These are phyloP conservation scores for Ogataea dorogensis DNA, from an alignment of 805 yeast species.

Conservation along the genomic window DNA sequence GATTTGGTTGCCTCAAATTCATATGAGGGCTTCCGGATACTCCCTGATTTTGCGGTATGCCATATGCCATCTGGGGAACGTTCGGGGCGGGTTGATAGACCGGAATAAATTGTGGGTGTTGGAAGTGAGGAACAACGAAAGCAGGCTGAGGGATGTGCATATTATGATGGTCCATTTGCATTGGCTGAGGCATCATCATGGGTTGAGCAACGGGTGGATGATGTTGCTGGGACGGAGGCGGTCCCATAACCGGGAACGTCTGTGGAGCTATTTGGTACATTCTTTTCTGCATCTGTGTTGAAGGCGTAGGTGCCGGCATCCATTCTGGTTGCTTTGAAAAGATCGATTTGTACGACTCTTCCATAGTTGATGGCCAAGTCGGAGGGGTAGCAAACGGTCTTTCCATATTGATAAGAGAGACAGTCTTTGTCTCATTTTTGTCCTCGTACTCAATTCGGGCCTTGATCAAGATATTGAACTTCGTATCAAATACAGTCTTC, in stretches of 20 bases:
- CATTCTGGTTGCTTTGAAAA: constrained; percentile 44
- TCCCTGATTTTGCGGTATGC: constrained; percentile 14
- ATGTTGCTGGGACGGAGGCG: constrained; percentile 19
- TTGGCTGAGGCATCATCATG: constrained; percentile 21
- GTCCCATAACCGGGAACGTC: constrained; percentile 23
- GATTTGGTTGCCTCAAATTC: constrained; percentile 17
- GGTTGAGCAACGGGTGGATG: constrained; percentile 21
- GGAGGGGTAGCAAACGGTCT: constrained; percentile 73
- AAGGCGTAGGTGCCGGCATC: constrained; percentile 22
- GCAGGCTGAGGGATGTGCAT: constrained; percentile 20
- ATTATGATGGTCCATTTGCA: constrained; percentile 22
- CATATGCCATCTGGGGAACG: constrained; percentile 20
- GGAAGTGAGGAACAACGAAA: constrained; percentile 22
- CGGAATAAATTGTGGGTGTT: constrained; percentile 22
- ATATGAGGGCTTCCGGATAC: constrained; percentile 13
- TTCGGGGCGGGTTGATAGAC: constrained; percentile 20
- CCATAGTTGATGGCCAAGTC: constrained; percentile 60
- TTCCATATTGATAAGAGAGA: constrained; percentile 45
- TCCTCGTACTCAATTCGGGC: constrained; percentile 37
- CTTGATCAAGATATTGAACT: constrained; percentile 54
- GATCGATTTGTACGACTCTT: constrained; percentile 50
- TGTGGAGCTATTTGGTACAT: constrained; percentile 23
- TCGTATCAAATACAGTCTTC: constrained; percentile 37
- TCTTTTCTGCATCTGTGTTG: constrained; percentile 21
- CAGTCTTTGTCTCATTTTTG: constrained; percentile 23